Evolutionary conservation across 1,284 basidiomycete species (phyloP), one percentile per base, ranked within the genome.

Genomic region (Irpex lacteus): DNA sequence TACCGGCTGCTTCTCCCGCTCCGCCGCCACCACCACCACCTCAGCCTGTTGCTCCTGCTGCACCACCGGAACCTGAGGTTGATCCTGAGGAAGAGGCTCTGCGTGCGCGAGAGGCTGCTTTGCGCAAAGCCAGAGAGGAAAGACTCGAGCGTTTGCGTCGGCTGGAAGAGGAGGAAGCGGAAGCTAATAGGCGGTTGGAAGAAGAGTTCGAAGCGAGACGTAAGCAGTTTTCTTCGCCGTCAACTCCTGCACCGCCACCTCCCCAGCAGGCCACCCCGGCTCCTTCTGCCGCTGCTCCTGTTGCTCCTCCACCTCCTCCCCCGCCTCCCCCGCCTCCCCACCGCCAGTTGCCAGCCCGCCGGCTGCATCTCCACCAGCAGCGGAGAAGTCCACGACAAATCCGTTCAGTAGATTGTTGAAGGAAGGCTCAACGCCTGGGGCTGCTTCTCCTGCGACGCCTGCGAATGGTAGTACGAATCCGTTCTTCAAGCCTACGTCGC

Each of bases 321-420:
- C 66, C 73, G 32, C 63, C 76, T 26, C 72, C 72, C 4, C 69
- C 76, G 6, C 69, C 74, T 71, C 72, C 4, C 69, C 76, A 6
- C 69, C 74, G 57, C 66, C 71, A 7, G 66, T 71, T 1, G 64
- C 73, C 15, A 72, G 5, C 67, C 68, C 72, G 21, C 66, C 75
- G 15, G 64, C 69, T n/a, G 37, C 67, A 1, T 60, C 77, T 7
- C 66, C 67, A 73, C 73, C 78, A 44, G 69, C 76, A 7, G 60
- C 69, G 1, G 80, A 82, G 38, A 82, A 80, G 66, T 69, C 79
- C 1, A 80, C 76, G 37, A 88, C 82, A 1, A 91, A 92, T 73
- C 90, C 90, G 0, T 92, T 92, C 73, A 90, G 82, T 73, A 82
- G 82, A n/a, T 70, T 91, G 62, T 81, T 89, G 70, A 82, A 82